Conservation (phyloP, 768 basidiomycete genomes). For the Coprinopsis strossmayeri region DNA sequence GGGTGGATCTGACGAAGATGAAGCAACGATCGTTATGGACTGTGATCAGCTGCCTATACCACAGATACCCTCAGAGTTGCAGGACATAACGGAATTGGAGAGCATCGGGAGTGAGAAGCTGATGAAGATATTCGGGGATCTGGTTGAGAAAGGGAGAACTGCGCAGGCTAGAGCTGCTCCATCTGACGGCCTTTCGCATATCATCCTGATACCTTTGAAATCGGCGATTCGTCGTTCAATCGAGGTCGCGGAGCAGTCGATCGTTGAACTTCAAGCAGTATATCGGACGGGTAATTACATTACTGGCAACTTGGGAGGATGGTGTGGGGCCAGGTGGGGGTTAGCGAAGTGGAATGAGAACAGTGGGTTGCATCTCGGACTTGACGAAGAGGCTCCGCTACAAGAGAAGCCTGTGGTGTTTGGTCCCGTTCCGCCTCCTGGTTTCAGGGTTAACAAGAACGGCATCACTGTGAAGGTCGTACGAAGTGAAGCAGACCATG, state of each 20-base stretch:
- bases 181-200: too few relatives aligned
- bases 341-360: neutral
- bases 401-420: neutral
- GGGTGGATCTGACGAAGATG: neutral
- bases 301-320: neutral
- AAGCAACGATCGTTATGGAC: neutral
- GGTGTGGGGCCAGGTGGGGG: neutral
- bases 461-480: neutral
- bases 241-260: neutral
- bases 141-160: too few relatives aligned
- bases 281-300: neutral
- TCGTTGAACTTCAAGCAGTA: neutral
- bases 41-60: neutral
- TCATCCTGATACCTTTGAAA: neutral
- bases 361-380: neutral
- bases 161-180: neutral
- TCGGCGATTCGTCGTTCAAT: neutral
- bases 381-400: neutral
- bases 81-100: neutral
- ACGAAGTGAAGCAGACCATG: too few relatives aligned
- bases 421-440: neutral
- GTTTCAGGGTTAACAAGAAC: neutral
- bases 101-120: neutral
- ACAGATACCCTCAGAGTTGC: neutral
- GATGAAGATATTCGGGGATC: neutral